phyloP scores from a whole-genome alignment of 1,139 yeast species.

The Geotrichum aggregatum region DNA sequence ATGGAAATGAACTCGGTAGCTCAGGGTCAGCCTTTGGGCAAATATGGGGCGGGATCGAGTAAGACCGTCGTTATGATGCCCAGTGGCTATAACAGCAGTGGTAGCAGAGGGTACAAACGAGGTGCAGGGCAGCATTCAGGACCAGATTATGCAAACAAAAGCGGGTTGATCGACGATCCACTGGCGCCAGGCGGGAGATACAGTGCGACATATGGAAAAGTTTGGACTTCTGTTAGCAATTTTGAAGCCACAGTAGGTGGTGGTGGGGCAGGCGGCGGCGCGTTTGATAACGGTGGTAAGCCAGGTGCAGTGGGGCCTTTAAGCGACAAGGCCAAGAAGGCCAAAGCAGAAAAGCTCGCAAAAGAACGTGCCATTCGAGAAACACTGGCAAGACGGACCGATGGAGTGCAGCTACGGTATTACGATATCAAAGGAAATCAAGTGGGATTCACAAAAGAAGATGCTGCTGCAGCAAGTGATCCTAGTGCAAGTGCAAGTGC shows the following conservation, averaged over 20 bases:
- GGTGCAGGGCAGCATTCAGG: too few relatives aligned
- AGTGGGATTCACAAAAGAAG: constrained; percentile 31
- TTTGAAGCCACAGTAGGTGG: neutral
- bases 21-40: constrained; percentile 16
- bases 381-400: constrained; percentile 33
- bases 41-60: constrained; percentile 10
- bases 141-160: constrained; percentile 9
- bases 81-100: neutral
- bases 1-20: constrained; percentile 55
- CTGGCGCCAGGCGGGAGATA: constrained; percentile 1
- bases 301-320: constrained; percentile 29
- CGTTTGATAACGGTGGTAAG: constrained; percentile 3
- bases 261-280: neutral
- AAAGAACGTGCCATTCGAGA: constrained; percentile 31
- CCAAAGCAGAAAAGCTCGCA: constrained; percentile 25
- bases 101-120: neutral
- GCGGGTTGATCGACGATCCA: constrained; percentile 13
- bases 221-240: constrained; percentile 14
- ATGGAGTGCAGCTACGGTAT: constrained; percentile 32
- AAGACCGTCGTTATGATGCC: constrained; percentile 13
- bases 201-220: constrained; percentile 12
- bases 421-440: constrained; percentile 30
- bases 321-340: constrained; percentile 32
- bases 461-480: constrained; percentile 27
- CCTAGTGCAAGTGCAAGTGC: constrained; percentile 1